phyloP scores from a whole-genome alignment of 1,139 yeast genomes.

The Insectozyma bohioensis region DNA sequence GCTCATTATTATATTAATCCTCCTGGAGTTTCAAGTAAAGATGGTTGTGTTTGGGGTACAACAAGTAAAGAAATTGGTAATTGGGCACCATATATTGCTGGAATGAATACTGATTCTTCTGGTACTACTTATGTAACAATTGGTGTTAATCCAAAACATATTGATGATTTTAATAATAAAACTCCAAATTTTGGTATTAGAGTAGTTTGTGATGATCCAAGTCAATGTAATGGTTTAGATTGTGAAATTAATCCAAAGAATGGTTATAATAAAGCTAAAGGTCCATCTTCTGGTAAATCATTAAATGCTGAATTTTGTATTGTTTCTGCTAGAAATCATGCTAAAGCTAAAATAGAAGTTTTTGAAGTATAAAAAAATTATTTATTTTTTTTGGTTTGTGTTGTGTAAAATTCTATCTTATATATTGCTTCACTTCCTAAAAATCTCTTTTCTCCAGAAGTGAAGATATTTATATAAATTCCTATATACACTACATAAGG shows the following conservation, averaged over 20 bases:
- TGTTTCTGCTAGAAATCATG: slow-evolving; percentile 67
- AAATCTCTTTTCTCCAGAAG: too few species aligned
- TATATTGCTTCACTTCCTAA: too few species aligned
- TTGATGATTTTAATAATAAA: slow-evolving; percentile 56
- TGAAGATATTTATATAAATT: too few species aligned
- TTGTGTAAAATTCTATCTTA: too few species aligned
- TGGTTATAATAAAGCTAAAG: slow-evolving; percentile 55
- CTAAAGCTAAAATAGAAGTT: slow-evolving; percentile 72
- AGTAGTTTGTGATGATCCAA: slow-evolving; percentile 67
- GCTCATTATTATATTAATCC: slow-evolving; percentile 86
- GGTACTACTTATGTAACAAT: slow-evolving; percentile 78
- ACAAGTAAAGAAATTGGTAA: slow-evolving; percentile 69
- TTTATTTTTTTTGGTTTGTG: too few species aligned
- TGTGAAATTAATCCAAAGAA: slow-evolving; percentile 77
- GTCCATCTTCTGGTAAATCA: slow-evolving; percentile 51
- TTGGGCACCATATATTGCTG: slow-evolving; percentile 94
- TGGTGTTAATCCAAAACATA: slow-evolving; percentile 88
- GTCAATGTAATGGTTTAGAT: slow-evolving; percentile 69
- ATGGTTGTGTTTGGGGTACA: slow-evolving; percentile 87
- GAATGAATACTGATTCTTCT: slow-evolving; percentile 70
- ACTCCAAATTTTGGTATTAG: slow-evolving; percentile 71
- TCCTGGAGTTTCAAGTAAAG: slow-evolving; percentile 75
- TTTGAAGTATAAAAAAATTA: slow-evolving; percentile 34
- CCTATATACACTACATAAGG: background rate
- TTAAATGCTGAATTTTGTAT: slow-evolving; percentile 75